A percentile compares a stretch with the other conserved stretches of the same genome.
Evolutionary conservation across 306 rosid genomes (phyloP).

Genomic region (Castanea crenata): DNA sequence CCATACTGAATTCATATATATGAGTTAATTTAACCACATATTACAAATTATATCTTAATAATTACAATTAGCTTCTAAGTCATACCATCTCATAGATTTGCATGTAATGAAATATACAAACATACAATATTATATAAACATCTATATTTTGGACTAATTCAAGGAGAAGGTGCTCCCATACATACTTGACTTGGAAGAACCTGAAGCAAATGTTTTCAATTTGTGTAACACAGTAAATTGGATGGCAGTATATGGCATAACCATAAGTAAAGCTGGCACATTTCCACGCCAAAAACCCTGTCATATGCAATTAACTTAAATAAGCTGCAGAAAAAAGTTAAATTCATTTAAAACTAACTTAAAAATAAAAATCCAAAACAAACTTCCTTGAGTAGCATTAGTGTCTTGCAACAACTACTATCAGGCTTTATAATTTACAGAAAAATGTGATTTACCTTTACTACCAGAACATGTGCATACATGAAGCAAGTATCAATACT

Average conservation of each 20-base stretch:
- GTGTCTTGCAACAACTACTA: background rate
- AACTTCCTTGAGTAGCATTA: background rate
- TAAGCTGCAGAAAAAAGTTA: background rate
- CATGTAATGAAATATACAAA: background rate
- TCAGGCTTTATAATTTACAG: background rate
- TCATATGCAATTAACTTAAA: background rate
- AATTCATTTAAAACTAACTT: background rate
- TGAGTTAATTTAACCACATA: background rate
- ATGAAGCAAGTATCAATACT: background rate
- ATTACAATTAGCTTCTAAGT: background rate
- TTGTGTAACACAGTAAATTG: conserved; percentile 84
- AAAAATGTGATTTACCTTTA: background rate
- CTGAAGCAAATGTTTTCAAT: conserved; percentile 80
- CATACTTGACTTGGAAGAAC: conserved; percentile 82
- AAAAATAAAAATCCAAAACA: background rate
- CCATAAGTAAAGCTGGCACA: conserved; percentile 97
- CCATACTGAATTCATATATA: background rate
- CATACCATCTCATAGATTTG: background rate
- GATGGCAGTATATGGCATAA: conserved; percentile 95
- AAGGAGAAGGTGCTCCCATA: background rate
- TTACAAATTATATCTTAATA: background rate
- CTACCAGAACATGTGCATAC: background rate
- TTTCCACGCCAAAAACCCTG: conserved; percentile 99
- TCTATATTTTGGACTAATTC: background rate
- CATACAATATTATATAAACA: no score